Base-by-base conservation (phyloP, 1,139 yeast species). In the Pichia sp. region DNA sequence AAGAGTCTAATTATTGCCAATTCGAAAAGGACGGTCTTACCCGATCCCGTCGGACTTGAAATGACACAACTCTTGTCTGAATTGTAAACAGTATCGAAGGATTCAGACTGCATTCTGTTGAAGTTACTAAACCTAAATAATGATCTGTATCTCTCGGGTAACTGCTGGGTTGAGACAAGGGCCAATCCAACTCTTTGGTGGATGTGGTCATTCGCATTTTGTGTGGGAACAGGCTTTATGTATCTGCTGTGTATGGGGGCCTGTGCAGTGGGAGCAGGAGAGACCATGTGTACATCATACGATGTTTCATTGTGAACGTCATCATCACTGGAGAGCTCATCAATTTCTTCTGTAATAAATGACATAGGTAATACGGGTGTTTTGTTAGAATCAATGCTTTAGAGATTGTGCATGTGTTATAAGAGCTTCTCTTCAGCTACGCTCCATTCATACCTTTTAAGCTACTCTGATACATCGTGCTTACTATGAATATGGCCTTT, bases 41-140 rank as follows among this genome's bases (percentile, higher is more conserved):
- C 78, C 1, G 77, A 69, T 0, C 79, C 78, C 0, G 78, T 70
- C 0, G 79, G 79, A 3, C 77, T 60, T 27, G 73, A 63, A 12
- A 73, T 56, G 2, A 73, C 69, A 42, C 70, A 64, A 42, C 69
- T 73, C 15, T 55, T 44, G n/a, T 55, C 48, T 2, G 51, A 34
- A 3, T 58, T 46, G 45, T 62, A 72, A 3, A 72, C 42, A 1
- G 40, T 23, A 1, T 55, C 39, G 42, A 68, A 71, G 3, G 71
- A 62, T 32, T 54, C 58, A 0, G 73, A 60, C 50, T 74, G 79
- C 74, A 73, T 70, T 37, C 48, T 54, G 43, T 73, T 73, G 47
- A 73, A 72, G 11, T 49, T 32, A 1, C 46, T 21, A 44, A 70
- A 70, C 0, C 51, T 45, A 43, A 70, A 70, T 0, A 63, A 34